Conservation (phyloP, 2,329 filamentous ascomycete species). For the Hypoxylon sp. region DNA sequence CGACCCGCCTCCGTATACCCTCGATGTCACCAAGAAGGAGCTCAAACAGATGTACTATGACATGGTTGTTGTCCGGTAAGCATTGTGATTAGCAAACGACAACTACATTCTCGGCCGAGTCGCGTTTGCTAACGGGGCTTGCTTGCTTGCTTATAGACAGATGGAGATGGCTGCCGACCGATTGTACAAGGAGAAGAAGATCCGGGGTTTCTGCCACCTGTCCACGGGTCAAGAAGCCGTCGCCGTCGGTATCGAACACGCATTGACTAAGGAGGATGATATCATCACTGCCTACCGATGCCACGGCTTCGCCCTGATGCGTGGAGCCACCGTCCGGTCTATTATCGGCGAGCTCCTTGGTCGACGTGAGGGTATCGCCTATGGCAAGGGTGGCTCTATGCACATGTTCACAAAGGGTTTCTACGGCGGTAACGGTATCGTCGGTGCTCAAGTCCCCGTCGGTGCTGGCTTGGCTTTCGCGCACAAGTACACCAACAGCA, state of each 20-base stretch:
- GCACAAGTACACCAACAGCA: conserved; percentile 91
- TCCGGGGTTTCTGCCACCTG: conserved; percentile 99
- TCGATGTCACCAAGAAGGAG: conserved; percentile 96
- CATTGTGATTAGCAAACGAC: conserved; percentile 32
- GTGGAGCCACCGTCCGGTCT: conserved; percentile 88
- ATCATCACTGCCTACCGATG: conserved; percentile 98
- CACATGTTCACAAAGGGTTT: conserved; percentile 99
- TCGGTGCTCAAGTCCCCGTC: conserved; percentile 97
- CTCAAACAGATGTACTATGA: conserved; percentile 99
- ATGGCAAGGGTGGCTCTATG: conserved; percentile 99
- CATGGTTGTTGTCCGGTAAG: conserved; percentile 94
- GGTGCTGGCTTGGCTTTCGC: conserved; percentile 97
- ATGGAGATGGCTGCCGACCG: conserved; percentile 99
- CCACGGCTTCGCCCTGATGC: conserved; percentile 98
- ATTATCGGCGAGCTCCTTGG: conserved; percentile 97
- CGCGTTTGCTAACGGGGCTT: conserved; percentile 30
- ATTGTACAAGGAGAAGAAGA: conserved; percentile 99
- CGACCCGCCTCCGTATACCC: conserved; percentile 92
- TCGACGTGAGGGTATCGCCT: conserved; percentile 94
- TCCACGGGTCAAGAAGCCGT: conserved; percentile 98
- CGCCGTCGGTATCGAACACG: conserved; percentile 95
- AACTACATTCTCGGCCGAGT: conserved; percentile 9
- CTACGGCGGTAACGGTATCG: conserved; percentile 99
- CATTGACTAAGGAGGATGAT: conserved; percentile 91
- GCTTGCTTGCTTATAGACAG: conserved; percentile 72